phyloP scores from a whole-genome alignment of 164 flowering plant species.

The Stephania cephalantha region DNA sequence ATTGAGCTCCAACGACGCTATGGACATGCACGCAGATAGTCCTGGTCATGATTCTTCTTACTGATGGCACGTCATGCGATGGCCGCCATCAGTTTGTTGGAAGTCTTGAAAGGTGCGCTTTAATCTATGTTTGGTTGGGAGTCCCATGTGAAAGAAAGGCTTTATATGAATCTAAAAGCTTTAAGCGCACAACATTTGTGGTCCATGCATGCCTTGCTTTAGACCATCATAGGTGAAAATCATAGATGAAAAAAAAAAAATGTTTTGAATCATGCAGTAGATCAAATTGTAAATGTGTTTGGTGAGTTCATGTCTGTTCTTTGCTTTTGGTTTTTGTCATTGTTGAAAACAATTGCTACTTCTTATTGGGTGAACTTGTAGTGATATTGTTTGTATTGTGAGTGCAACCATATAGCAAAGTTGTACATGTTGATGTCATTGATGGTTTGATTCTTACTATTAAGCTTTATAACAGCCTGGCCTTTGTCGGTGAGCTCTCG shows the following conservation, averaged over 20 bases:
- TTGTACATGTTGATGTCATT: neutral
- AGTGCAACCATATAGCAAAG: neutral
- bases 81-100: neutral
- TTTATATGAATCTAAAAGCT: neutral
- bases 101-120: neutral
- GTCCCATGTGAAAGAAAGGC: neutral
- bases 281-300: slow-evolving; percentile 1
- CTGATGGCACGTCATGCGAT: neutral
- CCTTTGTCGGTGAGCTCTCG: too few relatives aligned
- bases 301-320: neutral
- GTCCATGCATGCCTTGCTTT: neutral
- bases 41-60: slow-evolving; percentile 21
- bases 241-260: neutral
- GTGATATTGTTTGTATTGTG: neutral
- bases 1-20: slow-evolving; percentile 32
- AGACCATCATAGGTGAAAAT: neutral
- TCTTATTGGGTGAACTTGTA: neutral
- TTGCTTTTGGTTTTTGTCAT: neutral
- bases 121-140: neutral
- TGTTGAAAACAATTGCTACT: neutral
- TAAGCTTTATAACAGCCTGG: neutral
- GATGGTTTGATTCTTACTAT: neutral
- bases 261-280: neutral
- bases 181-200: neutral
- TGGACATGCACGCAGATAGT: slow-evolving; percentile 66